These are phyloP conservation scores for Penicillium nucicola DNA, from an alignment of 495 filamentous ascomycete genomes.

Conservation along the genomic window DNA sequence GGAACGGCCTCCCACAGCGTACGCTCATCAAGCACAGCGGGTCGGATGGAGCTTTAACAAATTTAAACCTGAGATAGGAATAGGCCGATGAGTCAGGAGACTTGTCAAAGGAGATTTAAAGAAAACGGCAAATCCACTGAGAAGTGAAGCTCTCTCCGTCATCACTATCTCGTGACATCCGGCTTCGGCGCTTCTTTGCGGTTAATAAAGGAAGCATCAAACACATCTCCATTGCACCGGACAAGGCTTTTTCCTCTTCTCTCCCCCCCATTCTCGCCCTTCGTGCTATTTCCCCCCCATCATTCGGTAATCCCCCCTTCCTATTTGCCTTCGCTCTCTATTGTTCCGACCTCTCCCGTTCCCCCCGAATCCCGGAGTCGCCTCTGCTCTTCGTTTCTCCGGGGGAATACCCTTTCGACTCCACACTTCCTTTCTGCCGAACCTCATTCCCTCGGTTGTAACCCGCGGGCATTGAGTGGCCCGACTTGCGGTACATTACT, in stretches of 20 bases:
- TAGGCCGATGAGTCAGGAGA: constrained; percentile 6
- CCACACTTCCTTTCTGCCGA: constrained; percentile 31
- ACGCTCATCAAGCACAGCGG: constrained; percentile 8
- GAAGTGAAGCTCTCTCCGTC: neutral
- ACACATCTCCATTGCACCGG: constrained; percentile 14
- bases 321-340: constrained; percentile 6
- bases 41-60: constrained; percentile 9
- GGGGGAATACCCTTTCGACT: constrained; percentile 8
- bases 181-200: constrained; percentile 37
- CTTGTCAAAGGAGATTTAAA: neutral
- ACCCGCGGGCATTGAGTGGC: constrained; percentile 5
- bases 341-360: constrained; percentile 22
- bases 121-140: neutral
- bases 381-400: constrained; percentile 4
- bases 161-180: constrained; percentile 28
- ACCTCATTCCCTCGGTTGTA: constrained; percentile 31
- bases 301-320: constrained; percentile 18
- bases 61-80: constrained; percentile 1
- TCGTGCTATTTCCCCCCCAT: neutral
- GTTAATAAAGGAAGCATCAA: constrained; percentile 8
- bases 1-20: constrained; percentile 7
- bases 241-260: constrained; percentile 35
- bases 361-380: constrained; percentile 12
- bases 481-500: constrained; percentile 7
- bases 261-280: constrained; percentile 1